Conservation (phyloP, 495 filamentous ascomycete species). For the Penicillium roqueforti region DNA sequence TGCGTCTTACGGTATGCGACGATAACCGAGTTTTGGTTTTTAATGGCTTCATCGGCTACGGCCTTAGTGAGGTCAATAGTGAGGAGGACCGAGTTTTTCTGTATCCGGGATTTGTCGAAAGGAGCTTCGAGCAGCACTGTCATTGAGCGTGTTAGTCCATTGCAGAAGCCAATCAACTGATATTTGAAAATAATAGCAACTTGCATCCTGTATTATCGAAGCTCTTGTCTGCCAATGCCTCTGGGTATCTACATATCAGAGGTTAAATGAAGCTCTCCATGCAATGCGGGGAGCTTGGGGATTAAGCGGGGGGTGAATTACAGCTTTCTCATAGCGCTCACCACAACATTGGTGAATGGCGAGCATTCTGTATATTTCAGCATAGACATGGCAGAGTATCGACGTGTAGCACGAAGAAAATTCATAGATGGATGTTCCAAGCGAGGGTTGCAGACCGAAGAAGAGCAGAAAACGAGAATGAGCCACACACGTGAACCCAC, state of each 20-base stretch:
- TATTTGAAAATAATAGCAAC: conserved; percentile 17
- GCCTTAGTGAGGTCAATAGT: conserved; percentile 86
- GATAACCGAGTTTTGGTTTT: conserved; percentile 67
- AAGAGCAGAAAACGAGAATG: not conserved
- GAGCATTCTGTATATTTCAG: conserved; percentile 37
- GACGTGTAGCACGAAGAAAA: conserved; percentile 21
- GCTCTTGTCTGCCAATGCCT: conserved; percentile 79
- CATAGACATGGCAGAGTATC: conserved; percentile 32
- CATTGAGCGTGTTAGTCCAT: conserved; percentile 1
- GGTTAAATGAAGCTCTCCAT: conserved; percentile 21
- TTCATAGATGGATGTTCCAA: conserved; percentile 17
- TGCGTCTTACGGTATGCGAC: conserved; percentile 75
- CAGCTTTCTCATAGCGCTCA: conserved; percentile 77
- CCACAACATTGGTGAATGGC: conserved; percentile 72
- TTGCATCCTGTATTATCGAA: conserved; percentile 91
- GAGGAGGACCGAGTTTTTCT: conserved; percentile 74
- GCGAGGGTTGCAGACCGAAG: not conserved
- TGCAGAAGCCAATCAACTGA: not conserved
- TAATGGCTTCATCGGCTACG: conserved; percentile 90
- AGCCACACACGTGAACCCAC: conserved; percentile 10
- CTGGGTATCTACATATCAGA: conserved; percentile 64
- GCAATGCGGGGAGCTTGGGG: conserved; percentile 16
- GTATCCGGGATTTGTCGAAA: conserved; percentile 50
- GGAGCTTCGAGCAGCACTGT: conserved; percentile 76
- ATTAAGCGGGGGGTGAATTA: conserved; percentile 41